Conservation (phyloP, 1,284 basidiomycete genomes). For the Papiliotrema nemorosa region DNA sequence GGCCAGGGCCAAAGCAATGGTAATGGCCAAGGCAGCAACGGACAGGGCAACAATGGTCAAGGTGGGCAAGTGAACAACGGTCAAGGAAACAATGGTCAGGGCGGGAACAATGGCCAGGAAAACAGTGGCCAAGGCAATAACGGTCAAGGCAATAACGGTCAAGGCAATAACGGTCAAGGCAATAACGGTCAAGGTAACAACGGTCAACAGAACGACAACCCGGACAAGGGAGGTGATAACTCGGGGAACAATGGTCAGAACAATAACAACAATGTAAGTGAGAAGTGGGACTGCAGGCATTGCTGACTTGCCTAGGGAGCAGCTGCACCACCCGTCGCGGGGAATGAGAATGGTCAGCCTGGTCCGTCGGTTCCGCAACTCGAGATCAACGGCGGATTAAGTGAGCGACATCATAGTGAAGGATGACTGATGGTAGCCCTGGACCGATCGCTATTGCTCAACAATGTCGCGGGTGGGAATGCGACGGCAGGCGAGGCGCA, state of each 20-base stretch:
- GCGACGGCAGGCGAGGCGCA: slow-evolving; percentile 36
- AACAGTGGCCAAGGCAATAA: slow-evolving; percentile 4
- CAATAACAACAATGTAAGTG: slow-evolving; percentile 2
- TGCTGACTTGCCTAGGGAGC: not conserved
- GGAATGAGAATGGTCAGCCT: slow-evolving; percentile 12
- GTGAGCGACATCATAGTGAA: slow-evolving; percentile 5
- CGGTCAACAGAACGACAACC: slow-evolving; percentile 4
- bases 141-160: slow-evolving; percentile 4
- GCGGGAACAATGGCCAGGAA: not conserved
- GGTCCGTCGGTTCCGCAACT: slow-evolving; percentile 16
- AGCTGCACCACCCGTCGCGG: slow-evolving; percentile 6
- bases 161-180: not conserved
- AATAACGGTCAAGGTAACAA: slow-evolving; percentile 7
- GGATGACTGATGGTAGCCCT: slow-evolving; percentile 11
- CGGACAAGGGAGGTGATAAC: not conserved
- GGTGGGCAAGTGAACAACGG: no score
- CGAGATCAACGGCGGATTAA: slow-evolving; percentile 10
- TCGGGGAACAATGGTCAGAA: slow-evolving; percentile 7
- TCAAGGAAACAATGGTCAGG: not conserved
- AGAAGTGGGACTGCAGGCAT: not conserved
- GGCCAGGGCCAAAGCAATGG: no score
- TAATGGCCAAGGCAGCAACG: no score
- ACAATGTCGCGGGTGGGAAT: slow-evolving; percentile 19
- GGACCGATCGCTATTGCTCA: slow-evolving; percentile 17
- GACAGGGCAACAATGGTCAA: no score